Base-by-base conservation (phyloP, 495 filamentous ascomycete genomes). In the Immersiella caudata region DNA sequence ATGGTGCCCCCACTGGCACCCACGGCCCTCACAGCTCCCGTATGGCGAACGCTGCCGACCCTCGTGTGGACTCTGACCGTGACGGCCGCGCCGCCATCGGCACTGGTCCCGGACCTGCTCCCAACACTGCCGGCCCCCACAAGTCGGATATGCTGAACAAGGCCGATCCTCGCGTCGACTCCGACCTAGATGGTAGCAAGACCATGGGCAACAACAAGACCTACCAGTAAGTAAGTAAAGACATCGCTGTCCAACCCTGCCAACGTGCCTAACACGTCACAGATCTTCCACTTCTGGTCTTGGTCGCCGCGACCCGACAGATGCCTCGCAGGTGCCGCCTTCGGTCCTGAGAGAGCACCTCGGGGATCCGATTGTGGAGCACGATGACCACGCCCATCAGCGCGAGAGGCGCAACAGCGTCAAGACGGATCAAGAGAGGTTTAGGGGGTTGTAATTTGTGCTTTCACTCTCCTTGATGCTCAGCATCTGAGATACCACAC, bases 41-140 rank as follows among this genome's bases (percentile, higher is more conserved):
- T 70, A 24, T 87, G 16, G 78, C 83, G 61, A 90, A 89, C 78
- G 86, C 86, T 72, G 64, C 68, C 71, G 56, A 86, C 57, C 85
- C 85, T 20, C 74, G 82, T 33, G 74, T 84, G 56, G 83, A 84
- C 71, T 81, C 76, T 0, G 81, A 84, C 66, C 77, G 79, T 25
- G 77, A 80, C 62, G 75, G 78, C 55, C 74, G 75, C 18, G 67
- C 58, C 18, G 71, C 68, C 46, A 50, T 67, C 56, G 36, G 54
- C 46, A 62, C 73, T n/a, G 73, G 73, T 0, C 76, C 80, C 7
- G 80, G 80, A 14, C 79, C 79, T 0, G 81, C 79, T 0, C 68
- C 78, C 50, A 76, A 79, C 62, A 86, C 77, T 0, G 78, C 81
- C n/a, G 86, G 86, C 12, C 82, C 83, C 12, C 84, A 88, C 75